Evolutionary conservation across 495 filamentous ascomycete species (phyloP), one percentile per base, ranked within the genome.

Genomic region (Talaromyces thailandensis): DNA sequence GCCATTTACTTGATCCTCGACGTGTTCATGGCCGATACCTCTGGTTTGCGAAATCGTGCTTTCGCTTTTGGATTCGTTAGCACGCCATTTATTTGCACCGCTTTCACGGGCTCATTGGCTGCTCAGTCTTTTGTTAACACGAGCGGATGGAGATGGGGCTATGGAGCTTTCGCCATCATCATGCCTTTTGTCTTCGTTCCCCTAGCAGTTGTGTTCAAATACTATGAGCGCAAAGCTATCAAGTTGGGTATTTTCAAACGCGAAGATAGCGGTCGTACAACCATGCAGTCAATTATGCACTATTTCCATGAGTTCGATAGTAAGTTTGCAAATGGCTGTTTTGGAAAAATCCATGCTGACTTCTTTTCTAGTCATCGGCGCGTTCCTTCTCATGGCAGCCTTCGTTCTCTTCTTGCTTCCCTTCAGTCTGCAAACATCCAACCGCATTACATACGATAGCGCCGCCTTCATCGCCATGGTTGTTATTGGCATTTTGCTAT

Each of bases 21-120:
- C 37, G 74, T 88, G 65, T 87, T 89, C 74, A 80, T 86, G 56
- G 85, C 87, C 61, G 87, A 90, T 70, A 87, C 83, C 2, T 84
- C 87, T 0, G 75, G 77, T 6, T 69, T 90, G 65, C 79, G 80
- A 45, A 87, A 89, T 73, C 78, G 87, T 71, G 81, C 76, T 8
- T 73, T 88, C 45, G 80, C 85, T 58, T 81, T 85, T 63, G 87
- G 82, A 9, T 88, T 85, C 64, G 71, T 77, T 31, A 75, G 70
- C n/a, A 86, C 86, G 0, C 87, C 87, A 3, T 88, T 86, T 70
- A 87, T 89, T 60, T 79, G 80, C 63, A 88, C 86, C 25, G 71
- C 73, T 1, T 79, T 76, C 53, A 72, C 71, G 4, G 75, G 69
- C 24, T 68, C 71, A 6, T 60, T 73, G 64, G 75, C 71, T 14